A percentile compares a stretch with the other conserved stretches of the same genome.
Conservation (phyloP, 306 rosid species). For the Quercus berberidifolia region DNA sequence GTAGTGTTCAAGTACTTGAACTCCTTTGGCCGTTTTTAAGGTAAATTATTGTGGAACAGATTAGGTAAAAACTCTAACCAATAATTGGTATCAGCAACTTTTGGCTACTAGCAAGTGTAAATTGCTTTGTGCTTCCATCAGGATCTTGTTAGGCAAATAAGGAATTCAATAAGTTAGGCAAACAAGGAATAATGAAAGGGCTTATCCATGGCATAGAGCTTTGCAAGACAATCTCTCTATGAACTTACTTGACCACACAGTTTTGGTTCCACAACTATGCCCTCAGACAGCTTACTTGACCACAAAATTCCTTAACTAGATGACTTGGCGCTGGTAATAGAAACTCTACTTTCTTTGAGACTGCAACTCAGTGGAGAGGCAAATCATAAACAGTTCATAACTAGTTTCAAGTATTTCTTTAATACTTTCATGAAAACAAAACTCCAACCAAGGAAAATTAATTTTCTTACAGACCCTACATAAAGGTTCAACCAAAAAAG, state of each 20-base stretch:
- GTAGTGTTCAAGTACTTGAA: not conserved
- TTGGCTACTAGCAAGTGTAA: not conserved
- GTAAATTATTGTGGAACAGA: not conserved
- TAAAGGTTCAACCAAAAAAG: not conserved
- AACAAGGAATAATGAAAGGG: not conserved
- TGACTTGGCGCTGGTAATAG: not conserved
- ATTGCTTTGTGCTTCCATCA: not conserved
- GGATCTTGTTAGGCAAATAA: not conserved
- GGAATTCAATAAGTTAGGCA: not conserved
- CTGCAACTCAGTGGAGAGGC: not conserved
- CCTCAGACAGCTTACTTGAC: not conserved
- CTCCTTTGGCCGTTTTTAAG: not conserved
- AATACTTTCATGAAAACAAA: not conserved
- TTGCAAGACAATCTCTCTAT: not conserved
- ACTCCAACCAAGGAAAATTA: not conserved
- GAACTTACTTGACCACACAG: not conserved
- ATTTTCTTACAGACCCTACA: not conserved
- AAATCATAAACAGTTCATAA: not conserved
- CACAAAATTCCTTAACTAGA: not conserved
- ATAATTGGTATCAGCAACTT: not conserved
- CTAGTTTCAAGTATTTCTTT: not conserved
- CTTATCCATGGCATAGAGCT: not conserved
- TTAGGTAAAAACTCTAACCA: not conserved
- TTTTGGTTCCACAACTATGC: not conserved
- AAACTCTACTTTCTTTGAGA: not conserved